phyloP scores from a whole-genome alignment of 441 rosid species.

The Pelargonium fulgidum region DNA sequence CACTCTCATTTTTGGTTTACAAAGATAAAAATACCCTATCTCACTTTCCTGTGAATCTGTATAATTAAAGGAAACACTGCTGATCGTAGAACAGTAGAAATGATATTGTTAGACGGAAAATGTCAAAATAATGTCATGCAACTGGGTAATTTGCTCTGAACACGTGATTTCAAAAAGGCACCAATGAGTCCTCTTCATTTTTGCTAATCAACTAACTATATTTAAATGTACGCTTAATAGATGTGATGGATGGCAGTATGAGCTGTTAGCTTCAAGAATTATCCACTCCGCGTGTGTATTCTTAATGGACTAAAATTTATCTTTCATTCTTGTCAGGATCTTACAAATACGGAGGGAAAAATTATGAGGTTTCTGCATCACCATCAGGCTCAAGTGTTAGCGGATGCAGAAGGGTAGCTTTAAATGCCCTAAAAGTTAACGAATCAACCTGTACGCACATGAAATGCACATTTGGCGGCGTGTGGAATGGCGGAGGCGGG shows the following conservation, averaged over 20 bases:
- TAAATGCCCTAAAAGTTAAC: conserved; percentile 75
- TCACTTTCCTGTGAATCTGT: too few relatives aligned
- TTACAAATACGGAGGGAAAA: conserved; percentile 70
- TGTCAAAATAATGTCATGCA: background rate
- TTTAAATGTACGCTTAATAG: background rate
- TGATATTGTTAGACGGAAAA: background rate
- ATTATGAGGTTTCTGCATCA: conserved; percentile 51
- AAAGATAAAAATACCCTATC: too few relatives aligned
- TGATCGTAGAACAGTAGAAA: background rate
- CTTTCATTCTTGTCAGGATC: conserved; percentile 37
- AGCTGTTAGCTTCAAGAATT: too few relatives aligned
- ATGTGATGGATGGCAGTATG: background rate
- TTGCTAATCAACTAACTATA: background rate
- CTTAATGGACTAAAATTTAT: background rate
- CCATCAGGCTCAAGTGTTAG: conserved; percentile 66
- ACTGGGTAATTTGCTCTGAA: background rate
- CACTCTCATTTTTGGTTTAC: background rate
- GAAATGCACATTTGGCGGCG: conserved; percentile 91
- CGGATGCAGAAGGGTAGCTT: conserved; percentile 58
- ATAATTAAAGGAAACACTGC: background rate
- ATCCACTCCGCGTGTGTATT: too few relatives aligned
- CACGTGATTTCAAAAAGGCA: background rate
- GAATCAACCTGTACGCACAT: conserved; percentile 68
- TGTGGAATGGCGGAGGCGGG: conserved; percentile 99
- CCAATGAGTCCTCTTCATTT: background rate